These are phyloP conservation scores for Jacaranda mimosifolia DNA, from an alignment of 257 asterid genomes.

Conservation along the genomic window DNA sequence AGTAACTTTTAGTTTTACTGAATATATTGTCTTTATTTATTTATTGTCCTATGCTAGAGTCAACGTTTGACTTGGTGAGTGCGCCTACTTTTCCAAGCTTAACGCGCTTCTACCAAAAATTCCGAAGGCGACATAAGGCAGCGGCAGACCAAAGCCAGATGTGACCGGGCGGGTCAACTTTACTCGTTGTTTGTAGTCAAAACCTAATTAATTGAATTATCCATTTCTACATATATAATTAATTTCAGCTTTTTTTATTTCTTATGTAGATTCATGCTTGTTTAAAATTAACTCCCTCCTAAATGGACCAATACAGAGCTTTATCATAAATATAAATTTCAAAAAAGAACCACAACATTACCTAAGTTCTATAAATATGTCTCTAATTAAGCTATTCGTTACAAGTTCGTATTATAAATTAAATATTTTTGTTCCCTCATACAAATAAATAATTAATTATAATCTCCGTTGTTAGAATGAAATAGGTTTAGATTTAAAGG, in stretches of 20 bases:
- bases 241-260: not conserved
- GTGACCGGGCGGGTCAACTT: not conserved
- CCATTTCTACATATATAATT: not conserved
- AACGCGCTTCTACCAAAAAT: slow-evolving; percentile 25
- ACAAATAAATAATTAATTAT: no score
- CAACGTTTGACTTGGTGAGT: slow-evolving; percentile 27
- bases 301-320: not conserved
- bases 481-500: no score
- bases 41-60: not conserved
- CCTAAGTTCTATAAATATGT: no score
- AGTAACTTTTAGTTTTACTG: no score
- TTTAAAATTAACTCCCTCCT: not conserved
- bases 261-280: not conserved
- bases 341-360: no score
- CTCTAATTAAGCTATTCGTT: no score
- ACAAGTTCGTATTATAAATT: no score
- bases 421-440: no score
- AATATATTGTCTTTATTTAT: no score
- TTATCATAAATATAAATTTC: no score
- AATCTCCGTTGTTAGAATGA: no score
- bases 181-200: not conserved
- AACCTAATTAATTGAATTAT: not conserved
- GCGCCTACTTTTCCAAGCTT: not conserved
- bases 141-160: not conserved
- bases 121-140: slow-evolving; percentile 30